Evolutionary conservation across 768 basidiomycete species (phyloP).

Genomic region (Termitomyces titanicus): DNA sequence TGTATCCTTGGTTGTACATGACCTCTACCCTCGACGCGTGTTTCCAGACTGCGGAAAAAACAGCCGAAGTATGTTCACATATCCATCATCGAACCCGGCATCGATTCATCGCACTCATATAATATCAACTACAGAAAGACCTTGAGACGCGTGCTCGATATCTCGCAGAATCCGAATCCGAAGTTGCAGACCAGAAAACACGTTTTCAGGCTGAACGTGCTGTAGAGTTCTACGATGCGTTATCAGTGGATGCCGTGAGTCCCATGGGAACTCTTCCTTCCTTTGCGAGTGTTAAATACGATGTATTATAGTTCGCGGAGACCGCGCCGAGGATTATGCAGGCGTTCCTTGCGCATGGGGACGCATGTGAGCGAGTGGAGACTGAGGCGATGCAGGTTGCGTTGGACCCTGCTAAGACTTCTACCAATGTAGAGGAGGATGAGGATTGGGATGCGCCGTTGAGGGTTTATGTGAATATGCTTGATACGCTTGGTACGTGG

Average conservation of each 20-base stretch:
- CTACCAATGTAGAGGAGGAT: background rate
- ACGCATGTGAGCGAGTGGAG: slow-evolving; percentile 37
- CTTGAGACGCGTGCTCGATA: slow-evolving; percentile 30
- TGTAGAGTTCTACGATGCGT: slow-evolving; percentile 44
- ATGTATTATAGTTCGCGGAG: slow-evolving; percentile 33
- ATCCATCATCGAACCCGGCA: background rate
- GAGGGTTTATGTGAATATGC: slow-evolving; percentile 37
- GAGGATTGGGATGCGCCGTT: slow-evolving; percentile 36
- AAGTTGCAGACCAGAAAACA: slow-evolving; percentile 34
- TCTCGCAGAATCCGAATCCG: slow-evolving; percentile 35
- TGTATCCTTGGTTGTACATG: slow-evolving; percentile 62
- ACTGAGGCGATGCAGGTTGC: slow-evolving; percentile 42
- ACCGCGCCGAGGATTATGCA: slow-evolving; percentile 48
- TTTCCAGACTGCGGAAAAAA: slow-evolving; percentile 36
- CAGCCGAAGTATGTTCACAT: slow-evolving; percentile 28
- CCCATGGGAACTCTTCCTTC: background rate
- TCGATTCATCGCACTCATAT: background rate
- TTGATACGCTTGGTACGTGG: slow-evolving; percentile 36
- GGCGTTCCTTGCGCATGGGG: slow-evolving; percentile 42
- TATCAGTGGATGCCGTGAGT: slow-evolving; percentile 33
- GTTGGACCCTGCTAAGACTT: slow-evolving; percentile 18
- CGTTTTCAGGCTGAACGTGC: slow-evolving; percentile 41
- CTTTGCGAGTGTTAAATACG: background rate
- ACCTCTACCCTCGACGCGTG: slow-evolving; percentile 50
- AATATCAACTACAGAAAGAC: slow-evolving; percentile 26